phyloP scores from a whole-genome alignment of 805 yeast genomes.

The Candida insectalens region DNA sequence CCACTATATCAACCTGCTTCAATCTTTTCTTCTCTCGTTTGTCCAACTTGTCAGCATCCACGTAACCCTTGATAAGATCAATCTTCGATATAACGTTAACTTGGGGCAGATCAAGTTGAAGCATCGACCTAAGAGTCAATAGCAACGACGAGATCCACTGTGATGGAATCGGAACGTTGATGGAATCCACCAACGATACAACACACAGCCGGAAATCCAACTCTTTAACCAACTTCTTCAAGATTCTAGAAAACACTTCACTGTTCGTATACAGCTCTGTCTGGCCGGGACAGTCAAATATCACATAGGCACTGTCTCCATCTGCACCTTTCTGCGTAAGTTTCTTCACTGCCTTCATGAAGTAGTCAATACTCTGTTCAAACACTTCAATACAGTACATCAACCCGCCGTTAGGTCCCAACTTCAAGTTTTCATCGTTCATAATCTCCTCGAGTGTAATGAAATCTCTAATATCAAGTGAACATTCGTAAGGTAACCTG shows the following conservation, averaged over 20 bases:
- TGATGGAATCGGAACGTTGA: slow-evolving; percentile 75
- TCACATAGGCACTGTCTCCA: slow-evolving; percentile 43
- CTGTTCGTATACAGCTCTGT: slow-evolving; percentile 92
- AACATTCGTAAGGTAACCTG: slow-evolving; percentile 41
- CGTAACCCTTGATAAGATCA: slow-evolving; percentile 58
- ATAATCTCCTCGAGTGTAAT: slow-evolving; percentile 50
- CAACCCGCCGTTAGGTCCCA: slow-evolving; percentile 78
- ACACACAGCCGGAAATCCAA: slow-evolving; percentile 71
- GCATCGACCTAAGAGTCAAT: slow-evolving; percentile 81
- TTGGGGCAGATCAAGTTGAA: slow-evolving; percentile 88
- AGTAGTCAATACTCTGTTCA: slow-evolving; percentile 48
- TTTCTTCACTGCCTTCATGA: slow-evolving; percentile 45
- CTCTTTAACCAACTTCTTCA: slow-evolving; percentile 51
- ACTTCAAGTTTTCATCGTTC: slow-evolving; percentile 36
- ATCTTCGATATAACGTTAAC: slow-evolving; percentile 88
- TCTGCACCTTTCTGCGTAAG: slow-evolving; percentile 38
- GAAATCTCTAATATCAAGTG: slow-evolving; percentile 46
- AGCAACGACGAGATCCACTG: slow-evolving; percentile 78
- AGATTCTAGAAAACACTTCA: slow-evolving; percentile 58
- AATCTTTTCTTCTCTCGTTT: slow-evolving; percentile 11
- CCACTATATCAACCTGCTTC: slow-evolving; percentile 4
- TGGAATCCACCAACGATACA: slow-evolving; percentile 77
- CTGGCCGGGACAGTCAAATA: slow-evolving; percentile 94
- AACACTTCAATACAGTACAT: slow-evolving; percentile 73
- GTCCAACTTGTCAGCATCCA: slow-evolving; percentile 19